Evolutionary conservation across 1,284 basidiomycete genomes (phyloP).

Genomic region (Sphagnurus paluster): DNA sequence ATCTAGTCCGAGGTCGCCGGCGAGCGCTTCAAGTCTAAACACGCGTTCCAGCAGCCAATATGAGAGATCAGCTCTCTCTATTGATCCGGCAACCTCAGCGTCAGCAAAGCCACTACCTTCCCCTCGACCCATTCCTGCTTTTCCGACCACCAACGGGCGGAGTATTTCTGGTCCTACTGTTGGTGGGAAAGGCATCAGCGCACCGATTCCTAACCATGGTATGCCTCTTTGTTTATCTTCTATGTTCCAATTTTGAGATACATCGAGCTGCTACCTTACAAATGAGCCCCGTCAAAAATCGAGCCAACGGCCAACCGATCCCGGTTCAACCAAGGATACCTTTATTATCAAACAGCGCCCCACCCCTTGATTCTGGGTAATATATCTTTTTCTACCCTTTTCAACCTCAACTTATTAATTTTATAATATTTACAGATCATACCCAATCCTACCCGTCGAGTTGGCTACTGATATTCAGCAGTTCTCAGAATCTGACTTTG

Average conservation of each 20-base stretch:
- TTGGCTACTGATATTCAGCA: slow-evolving; percentile 81
- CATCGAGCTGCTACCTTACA: slow-evolving; percentile 63
- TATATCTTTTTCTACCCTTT: slow-evolving; percentile 23
- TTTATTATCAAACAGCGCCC: slow-evolving; percentile 24
- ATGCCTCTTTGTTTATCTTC: slow-evolving; percentile 19
- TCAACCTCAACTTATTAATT: not conserved
- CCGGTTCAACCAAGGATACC: slow-evolving; percentile 47
- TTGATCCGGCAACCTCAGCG: slow-evolving; percentile 28
- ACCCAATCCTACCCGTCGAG: slow-evolving; percentile 73
- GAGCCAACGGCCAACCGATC: slow-evolving; percentile 66
- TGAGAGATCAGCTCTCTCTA: slow-evolving; percentile 26
- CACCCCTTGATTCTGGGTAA: slow-evolving; percentile 65
- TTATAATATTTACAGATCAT: slow-evolving; percentile 41
- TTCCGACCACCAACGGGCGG: slow-evolving; percentile 31
- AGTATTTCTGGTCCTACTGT: slow-evolving; percentile 43
- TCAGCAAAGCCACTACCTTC: slow-evolving; percentile 35
- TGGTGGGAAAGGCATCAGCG: slow-evolving; percentile 64
- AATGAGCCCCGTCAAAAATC: slow-evolving; percentile 72
- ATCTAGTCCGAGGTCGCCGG: slow-evolving; percentile 27
- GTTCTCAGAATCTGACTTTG: slow-evolving; percentile 83
- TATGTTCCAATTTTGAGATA: slow-evolving; percentile 12
- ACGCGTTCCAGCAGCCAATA: slow-evolving; percentile 18
- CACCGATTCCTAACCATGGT: slow-evolving; percentile 67
- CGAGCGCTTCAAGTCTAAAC: slow-evolving; percentile 30
- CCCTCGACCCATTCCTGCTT: slow-evolving; percentile 39